Conservation (phyloP, 2,329 filamentous ascomycete species). For the Zasmidium angulare region DNA sequence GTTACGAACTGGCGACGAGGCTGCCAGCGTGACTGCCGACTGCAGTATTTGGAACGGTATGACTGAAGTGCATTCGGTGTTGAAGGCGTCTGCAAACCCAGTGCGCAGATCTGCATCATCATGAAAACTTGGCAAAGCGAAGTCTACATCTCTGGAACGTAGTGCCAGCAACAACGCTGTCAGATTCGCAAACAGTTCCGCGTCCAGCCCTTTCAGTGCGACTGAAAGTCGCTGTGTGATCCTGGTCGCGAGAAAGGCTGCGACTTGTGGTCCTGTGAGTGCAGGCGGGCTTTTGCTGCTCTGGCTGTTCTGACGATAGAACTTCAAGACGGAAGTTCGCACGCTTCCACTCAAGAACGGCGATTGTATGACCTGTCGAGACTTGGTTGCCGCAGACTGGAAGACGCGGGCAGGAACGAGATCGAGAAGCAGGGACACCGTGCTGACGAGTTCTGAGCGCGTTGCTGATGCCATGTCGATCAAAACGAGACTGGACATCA, state of each 20-base stretch:
- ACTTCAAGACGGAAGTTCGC: conserved; percentile 8
- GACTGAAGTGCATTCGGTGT: background rate
- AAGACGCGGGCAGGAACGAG: conserved; percentile 18
- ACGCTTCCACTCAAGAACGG: background rate
- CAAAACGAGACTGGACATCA: conserved; percentile 19
- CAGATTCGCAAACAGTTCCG: conserved; percentile 3
- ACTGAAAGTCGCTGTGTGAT: background rate
- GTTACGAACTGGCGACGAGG: background rate
- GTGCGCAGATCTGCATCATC: conserved; percentile 40
- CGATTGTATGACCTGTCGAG: background rate
- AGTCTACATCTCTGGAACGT: conserved; percentile 43
- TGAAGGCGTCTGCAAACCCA: conserved; percentile 40
- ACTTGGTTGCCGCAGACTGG: background rate
- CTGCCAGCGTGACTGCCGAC: background rate
- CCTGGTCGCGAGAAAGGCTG: conserved; percentile 3
- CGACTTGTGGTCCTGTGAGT: conserved; percentile 1
- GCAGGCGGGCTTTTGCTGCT: conserved; percentile 1
- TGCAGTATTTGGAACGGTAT: background rate
- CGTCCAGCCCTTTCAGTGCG: conserved; percentile 5
- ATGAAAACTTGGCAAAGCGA: conserved; percentile 59
- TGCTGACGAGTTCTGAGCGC: conserved; percentile 3
- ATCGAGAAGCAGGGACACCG: conserved; percentile 15
- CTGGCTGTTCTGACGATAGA: conserved; percentile 10
- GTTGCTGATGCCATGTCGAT: background rate
- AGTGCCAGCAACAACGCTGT: conserved; percentile 10